Base-by-base conservation (phyloP, 768 basidiomycete species). In the Boletellus ananiceps region DNA sequence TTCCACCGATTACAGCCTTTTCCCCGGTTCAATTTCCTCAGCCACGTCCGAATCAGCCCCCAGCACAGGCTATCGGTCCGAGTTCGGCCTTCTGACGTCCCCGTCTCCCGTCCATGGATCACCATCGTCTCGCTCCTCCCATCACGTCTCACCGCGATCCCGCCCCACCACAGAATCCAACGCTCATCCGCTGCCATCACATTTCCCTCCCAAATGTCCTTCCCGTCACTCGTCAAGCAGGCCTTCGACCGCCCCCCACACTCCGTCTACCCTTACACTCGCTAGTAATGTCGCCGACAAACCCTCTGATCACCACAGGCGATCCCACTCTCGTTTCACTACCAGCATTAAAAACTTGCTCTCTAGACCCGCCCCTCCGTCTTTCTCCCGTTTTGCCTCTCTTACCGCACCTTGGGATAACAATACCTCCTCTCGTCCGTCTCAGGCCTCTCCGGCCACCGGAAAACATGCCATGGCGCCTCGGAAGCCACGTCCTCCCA, bases 271-370 rank as follows among this genome's bases (percentile, higher is more conserved):
- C 11, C 31, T 41, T 7, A 19, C 47, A 8, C 13, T 46, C 8
- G 16, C 39, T 13, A 38, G 5, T 14, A 42, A 0, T 19, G 13
- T 38, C 4, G 18, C 38, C 1, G 51, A 51, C 40, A 19, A 7
- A 14, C 32, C 41, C 25, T 4, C 15, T 9, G 59, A 60, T 33
- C 38, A 49, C 15, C 58, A 54, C 9, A 39, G 44, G 1, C 52
- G 49, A 13, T 46, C 52, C 18, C 47, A 52, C 14, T 61, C 64
- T 9, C 53, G 61, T 9, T 29, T 68, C 8, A 40, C 64, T 2
- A 29, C 55, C n/a, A 59, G 53, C 32, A 66, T 74, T 39, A 73
- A 71, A 59, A 66, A 62, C 9, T 60, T 74, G 1, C 58, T 74
- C 11, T 60, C 64, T 1, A 72, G 66, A 44, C 69, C 72, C 5